Conservation (phyloP, 768 basidiomycete genomes). For the Suillus bovinus region DNA sequence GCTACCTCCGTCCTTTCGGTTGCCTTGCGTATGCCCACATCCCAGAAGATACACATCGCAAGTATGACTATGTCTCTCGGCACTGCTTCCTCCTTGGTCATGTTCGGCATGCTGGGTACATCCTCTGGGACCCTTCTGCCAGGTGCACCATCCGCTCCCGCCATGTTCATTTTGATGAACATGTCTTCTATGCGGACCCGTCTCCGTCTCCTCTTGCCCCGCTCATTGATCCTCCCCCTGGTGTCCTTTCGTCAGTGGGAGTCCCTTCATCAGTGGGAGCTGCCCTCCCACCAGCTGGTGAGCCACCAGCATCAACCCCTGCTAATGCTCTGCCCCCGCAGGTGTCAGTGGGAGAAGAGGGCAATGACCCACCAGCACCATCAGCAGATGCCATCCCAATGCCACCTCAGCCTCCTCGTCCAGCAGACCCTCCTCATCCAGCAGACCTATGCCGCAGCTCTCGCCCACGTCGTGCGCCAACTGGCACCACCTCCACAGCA, state of each 20-base stretch:
- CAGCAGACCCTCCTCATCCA: too few relatives aligned
- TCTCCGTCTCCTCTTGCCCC: fast-evolving
- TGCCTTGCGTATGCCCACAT: slow-evolving; percentile 6
- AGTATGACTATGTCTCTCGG: neutral
- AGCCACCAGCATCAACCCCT: too few relatives aligned
- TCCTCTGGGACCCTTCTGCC: neutral
- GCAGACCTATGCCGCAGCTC: too few relatives aligned
- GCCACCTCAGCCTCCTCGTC: too few relatives aligned
- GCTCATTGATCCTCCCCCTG: neutral
- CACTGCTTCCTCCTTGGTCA: neutral
- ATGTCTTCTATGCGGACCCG: neutral
- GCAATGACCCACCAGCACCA: too few relatives aligned
- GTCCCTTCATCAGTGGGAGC: too few relatives aligned
- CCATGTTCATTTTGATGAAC: neutral
- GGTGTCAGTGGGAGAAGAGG: too few relatives aligned
- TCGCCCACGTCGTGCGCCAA: too few relatives aligned
- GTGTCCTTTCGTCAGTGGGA: neutral
- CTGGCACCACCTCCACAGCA: too few relatives aligned
- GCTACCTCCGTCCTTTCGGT: slow-evolving; percentile 23
- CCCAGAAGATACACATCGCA: neutral
- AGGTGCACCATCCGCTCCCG: neutral
- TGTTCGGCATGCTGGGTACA: neutral
- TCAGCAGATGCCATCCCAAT: too few relatives aligned
- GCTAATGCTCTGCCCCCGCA: too few relatives aligned
- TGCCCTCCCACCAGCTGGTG: too few relatives aligned